Base-by-base conservation (phyloP, 1,284 basidiomycete species). In the Boletus calvinii region DNA sequence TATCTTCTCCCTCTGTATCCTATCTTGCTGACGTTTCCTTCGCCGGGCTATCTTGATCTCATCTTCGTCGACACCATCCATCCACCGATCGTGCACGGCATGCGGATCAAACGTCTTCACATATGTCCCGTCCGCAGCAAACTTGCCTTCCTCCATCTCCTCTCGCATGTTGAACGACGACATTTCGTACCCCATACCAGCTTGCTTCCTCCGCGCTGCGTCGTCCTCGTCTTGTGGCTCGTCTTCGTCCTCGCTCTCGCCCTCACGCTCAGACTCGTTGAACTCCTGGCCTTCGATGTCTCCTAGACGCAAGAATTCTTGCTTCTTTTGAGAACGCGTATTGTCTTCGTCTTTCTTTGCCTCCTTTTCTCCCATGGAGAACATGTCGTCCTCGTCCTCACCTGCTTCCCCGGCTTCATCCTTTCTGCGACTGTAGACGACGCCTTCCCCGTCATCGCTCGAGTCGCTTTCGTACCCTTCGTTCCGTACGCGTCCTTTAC, bases 81-180 rank as follows among this genome's bases (percentile, higher is more conserved):
- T 90, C 97, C 97, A 99, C 29, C 81, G 81, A 72, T 99, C 96
- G 70, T 98, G 94, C 49, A 90, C 83, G 15, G 89, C 93, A 65
- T 94, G 89, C 6, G 90, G 90, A 71, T 99, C 95, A 59, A 87
- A 88, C 45, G 93, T 86, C 52, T 84, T 84, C 50, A 94, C 81
- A 68, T 95, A 98, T 53, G 73, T 85, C 42, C 97, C 97, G 63
- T 98, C 96, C 52, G 90, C 91, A 10, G 94, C 89, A 74, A 99
- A 98, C 63, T 94, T 91, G 31, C 97, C 97, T 68, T 97, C 92
- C 63, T 92, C 86, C 88, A 99, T 95, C 79, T 99, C 97, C 60
- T 91, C 88, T 60, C 94, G 90, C 97, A 99, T 98, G 71, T 99
- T 98, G 82, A 99, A 99, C 30, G 90, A 90, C 8, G 92, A 95